Evolutionary conservation across 1,139 yeast species (phyloP), one percentile per base, ranked within the genome.

Genomic region (Komagataea norvegica): DNA sequence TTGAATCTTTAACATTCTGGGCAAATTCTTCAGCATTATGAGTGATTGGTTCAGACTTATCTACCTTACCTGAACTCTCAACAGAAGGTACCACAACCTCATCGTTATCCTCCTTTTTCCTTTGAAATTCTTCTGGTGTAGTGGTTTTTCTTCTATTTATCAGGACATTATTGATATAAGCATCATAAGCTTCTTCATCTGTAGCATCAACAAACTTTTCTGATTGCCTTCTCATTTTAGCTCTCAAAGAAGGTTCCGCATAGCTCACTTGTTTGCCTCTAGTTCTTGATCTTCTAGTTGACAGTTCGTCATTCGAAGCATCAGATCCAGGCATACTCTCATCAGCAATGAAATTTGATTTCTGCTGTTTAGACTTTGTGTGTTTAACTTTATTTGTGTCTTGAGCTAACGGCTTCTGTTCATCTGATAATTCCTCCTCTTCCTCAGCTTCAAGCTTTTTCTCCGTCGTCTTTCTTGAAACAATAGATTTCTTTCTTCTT

Each of bases 181-280:
- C 34, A 23, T 37, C 41, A 17, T 15, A 40, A 5, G 38, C 42
- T 17, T 36, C 46, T 5, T 47, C 51, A 29, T 30, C 48, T 13
- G 49, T 49, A 8, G 88, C 88, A 55, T 78, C 83, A 8, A 73
- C 73, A 33, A 79, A 62, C 46, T 69, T 68, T 25, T 67, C 81
- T 0, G 81, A 69, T 28, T 79, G 78, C 47, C 95, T 67, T 52
- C 95, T 70, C 79, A 82, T 71, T 52, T 84, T 85, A 13, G 72
- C 74, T 26, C 81, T 67, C 38, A 82, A 57, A 1, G 89, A 77
- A 0, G 91, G 86, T 24, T 79, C 69, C 13, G 78, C 77, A 53
- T 85, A 86, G 54, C 78, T 78, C 6, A 85, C 76, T 8, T 72
- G 68, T 47, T 70, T 72, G 4, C 77, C 67, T 29, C 74, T 58